Evolutionary conservation across 2,329 filamentous ascomycete genomes (phyloP).

Genomic region (Neonectria ditissima): DNA sequence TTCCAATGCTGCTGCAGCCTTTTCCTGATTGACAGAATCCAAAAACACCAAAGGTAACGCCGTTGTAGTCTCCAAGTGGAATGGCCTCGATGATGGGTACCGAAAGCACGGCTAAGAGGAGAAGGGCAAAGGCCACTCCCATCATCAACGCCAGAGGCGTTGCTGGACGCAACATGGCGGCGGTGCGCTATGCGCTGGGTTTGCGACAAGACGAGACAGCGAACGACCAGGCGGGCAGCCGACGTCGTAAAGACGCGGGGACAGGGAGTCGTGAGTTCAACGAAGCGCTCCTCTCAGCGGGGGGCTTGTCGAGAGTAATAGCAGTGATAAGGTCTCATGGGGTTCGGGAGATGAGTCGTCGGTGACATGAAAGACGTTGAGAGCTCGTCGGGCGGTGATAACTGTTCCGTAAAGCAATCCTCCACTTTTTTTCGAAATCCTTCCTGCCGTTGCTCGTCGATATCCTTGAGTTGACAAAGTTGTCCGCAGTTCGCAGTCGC

Average conservation of each 20-base stretch:
- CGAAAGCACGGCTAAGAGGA: conserved; percentile 89
- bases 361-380: conserved; percentile 15
- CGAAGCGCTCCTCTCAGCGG: conserved; percentile 11
- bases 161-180: conserved; percentile 87
- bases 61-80: conserved; percentile 81
- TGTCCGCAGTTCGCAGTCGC: conserved; percentile 5
- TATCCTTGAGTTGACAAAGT: conserved; percentile 2
- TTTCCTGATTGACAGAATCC: conserved; percentile 78
- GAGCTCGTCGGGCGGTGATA: conserved; percentile 3
- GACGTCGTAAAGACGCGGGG: conserved; percentile 41
- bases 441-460: neutral
- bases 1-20: conserved; percentile 77
- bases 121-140: conserved; percentile 83
- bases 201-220: conserved; percentile 21
- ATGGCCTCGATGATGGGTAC: conserved; percentile 89
- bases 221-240: conserved; percentile 30
- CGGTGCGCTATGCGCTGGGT: conserved; percentile 41
- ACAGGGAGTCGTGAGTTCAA: conserved; percentile 11
- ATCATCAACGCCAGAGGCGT: conserved; percentile 91
- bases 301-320: conserved; percentile 10
- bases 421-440: conserved; percentile 6
- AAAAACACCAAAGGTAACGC: conserved; percentile 90
- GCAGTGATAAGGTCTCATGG: conserved; percentile 8
- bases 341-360: conserved; percentile 6
- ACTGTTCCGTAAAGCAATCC: conserved; percentile 8